phyloP scores from a whole-genome alignment of 2,329 filamentous ascomycete genomes.

The Aureobasidium sp. region DNA sequence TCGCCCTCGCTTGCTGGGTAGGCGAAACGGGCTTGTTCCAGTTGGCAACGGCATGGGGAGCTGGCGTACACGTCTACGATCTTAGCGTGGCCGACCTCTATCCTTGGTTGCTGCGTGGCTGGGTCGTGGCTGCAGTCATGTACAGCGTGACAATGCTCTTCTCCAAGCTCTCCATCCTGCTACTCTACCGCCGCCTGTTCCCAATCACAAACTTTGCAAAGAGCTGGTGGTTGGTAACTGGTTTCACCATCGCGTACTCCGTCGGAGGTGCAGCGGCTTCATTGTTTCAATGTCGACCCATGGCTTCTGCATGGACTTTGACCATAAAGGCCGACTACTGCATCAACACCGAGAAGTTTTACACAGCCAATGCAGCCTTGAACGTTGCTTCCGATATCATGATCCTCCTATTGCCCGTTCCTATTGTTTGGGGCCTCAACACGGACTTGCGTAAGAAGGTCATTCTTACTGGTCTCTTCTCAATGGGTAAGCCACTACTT shows the following conservation, averaged over 20 bases:
- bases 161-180: constrained; percentile 13
- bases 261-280: neutral
- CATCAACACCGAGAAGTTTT: constrained; percentile 2
- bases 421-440: constrained; percentile 43
- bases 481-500: constrained; percentile 30
- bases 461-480: constrained; percentile 42
- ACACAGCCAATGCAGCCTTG: constrained; percentile 9
- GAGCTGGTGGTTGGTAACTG: neutral
- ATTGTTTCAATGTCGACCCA: constrained; percentile 9
- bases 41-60: neutral
- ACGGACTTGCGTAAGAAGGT: constrained; percentile 46
- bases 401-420: constrained; percentile 52
- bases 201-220: constrained; percentile 1
- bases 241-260: constrained; percentile 11
- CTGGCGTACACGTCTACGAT: constrained; percentile 10
- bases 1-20: constrained; percentile 1
- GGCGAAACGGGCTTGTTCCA: constrained; percentile 5
- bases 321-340: neutral
- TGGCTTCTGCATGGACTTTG: constrained; percentile 3
- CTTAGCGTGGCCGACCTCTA: neutral
- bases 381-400: constrained; percentile 37
- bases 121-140: neutral
- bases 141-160: constrained; percentile 19
- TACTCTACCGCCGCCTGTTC: constrained; percentile 13
- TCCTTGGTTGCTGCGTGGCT: neutral